A percentile compares a stretch with the other conserved stretches of the same genome.
These are phyloP conservation scores for Musa schizocarpa DNA, from an alignment of 176 grass and related monocot genomes.

Conservation along the genomic window DNA sequence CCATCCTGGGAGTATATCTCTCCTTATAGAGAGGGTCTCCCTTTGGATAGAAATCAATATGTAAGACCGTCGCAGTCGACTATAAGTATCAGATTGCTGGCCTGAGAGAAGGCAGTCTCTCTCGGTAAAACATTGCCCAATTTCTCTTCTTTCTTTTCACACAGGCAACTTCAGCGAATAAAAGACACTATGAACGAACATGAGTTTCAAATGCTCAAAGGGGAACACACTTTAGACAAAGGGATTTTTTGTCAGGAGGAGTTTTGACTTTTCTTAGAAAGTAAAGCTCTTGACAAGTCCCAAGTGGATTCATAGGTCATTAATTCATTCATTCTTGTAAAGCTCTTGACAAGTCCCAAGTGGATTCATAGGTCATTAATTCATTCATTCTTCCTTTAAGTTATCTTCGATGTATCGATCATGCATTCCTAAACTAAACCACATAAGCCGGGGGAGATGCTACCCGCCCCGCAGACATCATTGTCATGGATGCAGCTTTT, in stretches of 20 bases:
- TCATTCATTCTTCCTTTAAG: not conserved
- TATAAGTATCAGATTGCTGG: too few species aligned
- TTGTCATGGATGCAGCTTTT: not conserved
- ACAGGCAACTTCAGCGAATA: not conserved
- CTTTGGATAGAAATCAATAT: not conserved
- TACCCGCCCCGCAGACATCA: not conserved
- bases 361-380: not conserved
- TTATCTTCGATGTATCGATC: not conserved
- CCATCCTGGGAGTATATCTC: not conserved
- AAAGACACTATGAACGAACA: not conserved
- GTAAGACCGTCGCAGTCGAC: too few species aligned
- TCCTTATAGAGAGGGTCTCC: not conserved
- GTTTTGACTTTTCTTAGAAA: not conserved
- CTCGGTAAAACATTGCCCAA: not conserved
- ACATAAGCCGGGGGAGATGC: not conserved
- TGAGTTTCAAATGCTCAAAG: not conserved
- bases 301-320: not conserved
- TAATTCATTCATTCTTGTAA: not conserved
- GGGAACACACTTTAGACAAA: not conserved
- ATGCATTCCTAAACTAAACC: not conserved
- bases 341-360: not conserved
- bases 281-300: not conserved
- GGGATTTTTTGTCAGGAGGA: not conserved
- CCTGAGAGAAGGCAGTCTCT: too few species aligned
- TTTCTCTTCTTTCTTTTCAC: constrained; percentile 1